These are phyloP conservation scores for Stephania japonica DNA, from an alignment of 164 flowering plant species.

Conservation along the genomic window DNA sequence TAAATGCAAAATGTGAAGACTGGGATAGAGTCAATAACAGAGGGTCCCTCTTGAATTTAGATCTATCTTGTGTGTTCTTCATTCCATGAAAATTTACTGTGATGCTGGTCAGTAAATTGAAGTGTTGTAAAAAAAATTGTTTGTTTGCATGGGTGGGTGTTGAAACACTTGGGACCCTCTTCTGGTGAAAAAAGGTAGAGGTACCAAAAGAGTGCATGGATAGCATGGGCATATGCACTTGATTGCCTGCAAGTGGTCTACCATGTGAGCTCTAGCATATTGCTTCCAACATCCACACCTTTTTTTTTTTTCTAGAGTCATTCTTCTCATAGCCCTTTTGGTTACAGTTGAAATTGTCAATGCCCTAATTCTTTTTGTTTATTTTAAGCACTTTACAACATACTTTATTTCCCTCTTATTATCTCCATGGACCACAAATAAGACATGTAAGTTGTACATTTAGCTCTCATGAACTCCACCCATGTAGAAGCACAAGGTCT, in stretches of 20 bases:
- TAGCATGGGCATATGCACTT: not conserved
- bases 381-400: not conserved
- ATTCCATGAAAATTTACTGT: not conserved
- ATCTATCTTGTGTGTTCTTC: not conserved
- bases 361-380: not conserved
- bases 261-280: not conserved
- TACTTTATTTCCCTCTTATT: not conserved
- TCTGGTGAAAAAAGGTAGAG: not conserved
- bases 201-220: not conserved
- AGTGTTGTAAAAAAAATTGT: not conserved
- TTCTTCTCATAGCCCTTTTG: not conserved
- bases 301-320: not conserved
- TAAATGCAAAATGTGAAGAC: not conserved
- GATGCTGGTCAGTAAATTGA: not conserved
- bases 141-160: not conserved
- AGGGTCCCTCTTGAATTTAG: constrained; percentile 1
- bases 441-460: not conserved
- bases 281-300: not conserved
- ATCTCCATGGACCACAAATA: not conserved
- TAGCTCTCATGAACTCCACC: not conserved
- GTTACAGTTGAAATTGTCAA: not conserved
- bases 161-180: constrained; percentile 4
- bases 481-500: too few relatives aligned
- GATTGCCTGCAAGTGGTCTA: not conserved
- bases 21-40: not conserved